These are phyloP conservation scores for Macadamia integrifolia DNA, from an alignment of 164 flowering plant genomes.

Conservation along the genomic window DNA sequence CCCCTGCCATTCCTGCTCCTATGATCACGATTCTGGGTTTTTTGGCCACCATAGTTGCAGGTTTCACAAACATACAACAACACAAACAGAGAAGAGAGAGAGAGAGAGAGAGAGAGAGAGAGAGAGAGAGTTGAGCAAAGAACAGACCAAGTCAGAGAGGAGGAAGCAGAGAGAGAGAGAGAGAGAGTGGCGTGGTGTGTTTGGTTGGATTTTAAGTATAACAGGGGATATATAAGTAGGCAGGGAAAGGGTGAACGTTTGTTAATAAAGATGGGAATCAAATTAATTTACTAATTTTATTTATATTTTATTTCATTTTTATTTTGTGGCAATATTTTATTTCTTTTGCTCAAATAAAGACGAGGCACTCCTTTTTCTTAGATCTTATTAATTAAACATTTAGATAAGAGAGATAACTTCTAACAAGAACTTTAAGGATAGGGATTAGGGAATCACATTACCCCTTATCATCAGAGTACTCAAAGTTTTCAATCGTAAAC, in stretches of 20 bases:
- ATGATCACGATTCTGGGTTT: conserved; percentile 81
- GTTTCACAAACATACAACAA: conserved; percentile 5
- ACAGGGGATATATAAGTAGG: neutral
- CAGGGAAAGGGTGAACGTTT: neutral
- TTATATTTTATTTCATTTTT: too few species aligned
- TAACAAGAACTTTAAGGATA: too few species aligned
- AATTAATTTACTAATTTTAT: neutral
- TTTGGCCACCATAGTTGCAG: conserved; percentile 49
- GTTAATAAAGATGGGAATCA: neutral
- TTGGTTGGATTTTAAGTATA: too few species aligned
- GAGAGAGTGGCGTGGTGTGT: too few species aligned
- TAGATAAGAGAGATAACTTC: too few species aligned
- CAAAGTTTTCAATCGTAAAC: too few species aligned
- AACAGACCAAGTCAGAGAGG: too few species aligned
- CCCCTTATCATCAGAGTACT: too few species aligned
- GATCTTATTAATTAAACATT: conserved; percentile 6
- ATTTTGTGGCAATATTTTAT: neutral
- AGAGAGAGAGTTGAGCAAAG: neutral
- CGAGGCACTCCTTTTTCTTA: conserved; percentile 25
- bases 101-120: too few species aligned
- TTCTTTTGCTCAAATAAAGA: conserved; percentile 11
- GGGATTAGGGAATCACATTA: too few species aligned
- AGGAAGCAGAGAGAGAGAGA: neutral
- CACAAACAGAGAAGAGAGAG: neutral
- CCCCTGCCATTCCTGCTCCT: conserved; percentile 94